Evolutionary conservation across 2,329 filamentous ascomycete species (phyloP).

Genomic region (Sarocladium strictum): DNA sequence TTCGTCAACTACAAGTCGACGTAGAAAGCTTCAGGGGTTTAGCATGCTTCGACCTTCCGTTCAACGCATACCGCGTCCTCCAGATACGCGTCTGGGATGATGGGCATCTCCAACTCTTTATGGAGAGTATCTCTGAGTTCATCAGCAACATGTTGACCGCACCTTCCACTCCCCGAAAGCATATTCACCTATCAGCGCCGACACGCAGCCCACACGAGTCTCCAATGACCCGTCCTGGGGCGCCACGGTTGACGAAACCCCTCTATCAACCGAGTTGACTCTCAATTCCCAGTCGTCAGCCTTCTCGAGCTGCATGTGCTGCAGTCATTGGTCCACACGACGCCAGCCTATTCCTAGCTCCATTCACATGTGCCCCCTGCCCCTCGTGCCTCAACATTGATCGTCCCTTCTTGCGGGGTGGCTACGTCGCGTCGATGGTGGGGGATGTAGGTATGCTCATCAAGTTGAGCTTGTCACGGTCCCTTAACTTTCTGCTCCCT

Average conservation of each 20-base stretch:
- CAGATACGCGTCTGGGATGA: too few relatives aligned
- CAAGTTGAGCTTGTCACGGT: neutral
- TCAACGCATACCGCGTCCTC: too few relatives aligned
- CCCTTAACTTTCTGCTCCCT: neutral
- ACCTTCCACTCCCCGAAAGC: too few relatives aligned
- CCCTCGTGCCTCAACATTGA: conserved; percentile 1
- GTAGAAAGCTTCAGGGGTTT: too few relatives aligned
- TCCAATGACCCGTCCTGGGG: neutral
- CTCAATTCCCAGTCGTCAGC: neutral
- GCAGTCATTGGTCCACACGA: conserved; percentile 34
- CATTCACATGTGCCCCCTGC: neutral
- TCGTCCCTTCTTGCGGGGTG: neutral
- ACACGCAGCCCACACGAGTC: neutral
- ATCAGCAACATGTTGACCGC: too few relatives aligned
- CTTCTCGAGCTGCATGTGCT: conserved; percentile 27
- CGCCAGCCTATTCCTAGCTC: neutral
- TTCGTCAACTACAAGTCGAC: too few relatives aligned
- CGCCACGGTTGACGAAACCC: neutral
- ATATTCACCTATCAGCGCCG: neutral
- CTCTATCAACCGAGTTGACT: neutral
- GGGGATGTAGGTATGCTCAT: neutral
- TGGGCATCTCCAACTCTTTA: too few relatives aligned
- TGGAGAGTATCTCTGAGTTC: too few relatives aligned
- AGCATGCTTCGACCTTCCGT: too few relatives aligned
- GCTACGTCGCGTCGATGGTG: conserved; percentile 11